A percentile compares a stretch with the other conserved stretches of the same genome.
phyloP scores from a whole-genome alignment of 2,329 filamentous ascomycete species.

The Hypoxylon sp. region DNA sequence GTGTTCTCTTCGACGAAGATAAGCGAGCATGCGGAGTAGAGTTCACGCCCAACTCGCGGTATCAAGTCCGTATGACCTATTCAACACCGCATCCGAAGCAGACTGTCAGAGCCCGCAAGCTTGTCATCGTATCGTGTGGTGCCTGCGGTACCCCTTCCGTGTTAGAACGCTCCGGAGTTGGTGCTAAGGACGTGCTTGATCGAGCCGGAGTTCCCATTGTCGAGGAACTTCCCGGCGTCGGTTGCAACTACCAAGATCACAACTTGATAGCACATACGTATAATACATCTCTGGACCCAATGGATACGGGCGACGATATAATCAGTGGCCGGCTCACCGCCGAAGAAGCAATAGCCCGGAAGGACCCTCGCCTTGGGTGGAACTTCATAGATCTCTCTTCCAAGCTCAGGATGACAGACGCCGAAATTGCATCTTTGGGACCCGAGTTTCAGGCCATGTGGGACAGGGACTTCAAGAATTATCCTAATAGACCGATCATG shows the following conservation, averaged over 20 bases:
- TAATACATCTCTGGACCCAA: slow-evolving; percentile 61
- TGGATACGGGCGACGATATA: slow-evolving; percentile 61
- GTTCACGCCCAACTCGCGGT: slow-evolving; percentile 63
- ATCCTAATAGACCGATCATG: slow-evolving; percentile 61
- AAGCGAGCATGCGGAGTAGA: slow-evolving; percentile 69
- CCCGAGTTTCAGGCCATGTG: slow-evolving; percentile 65
- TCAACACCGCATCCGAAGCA: slow-evolving; percentile 48
- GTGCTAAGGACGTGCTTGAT: slow-evolving; percentile 62
- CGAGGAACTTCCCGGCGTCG: slow-evolving; percentile 66
- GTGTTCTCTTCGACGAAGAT: slow-evolving; percentile 68
- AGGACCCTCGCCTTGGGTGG: slow-evolving; percentile 63
- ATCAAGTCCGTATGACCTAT: slow-evolving; percentile 57
- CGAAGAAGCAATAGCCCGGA: slow-evolving; percentile 45
- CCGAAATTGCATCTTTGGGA: slow-evolving; percentile 65
- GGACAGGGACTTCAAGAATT: slow-evolving; percentile 63
- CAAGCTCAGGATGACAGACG: slow-evolving; percentile 66
- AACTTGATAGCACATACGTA: slow-evolving; percentile 67
- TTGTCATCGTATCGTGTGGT: slow-evolving; percentile 66
- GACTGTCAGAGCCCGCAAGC: slow-evolving; percentile 65
- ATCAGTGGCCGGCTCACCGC: slow-evolving; percentile 47
- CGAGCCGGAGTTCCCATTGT: slow-evolving; percentile 63
- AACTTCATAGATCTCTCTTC: slow-evolving; percentile 66
- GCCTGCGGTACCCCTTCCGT: slow-evolving; percentile 68
- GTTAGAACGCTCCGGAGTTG: slow-evolving; percentile 74
- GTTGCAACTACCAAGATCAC: slow-evolving; percentile 67